Evolutionary conservation across 2,329 filamentous ascomycete species (phyloP).

Genomic region (Clonostachys sp.): DNA sequence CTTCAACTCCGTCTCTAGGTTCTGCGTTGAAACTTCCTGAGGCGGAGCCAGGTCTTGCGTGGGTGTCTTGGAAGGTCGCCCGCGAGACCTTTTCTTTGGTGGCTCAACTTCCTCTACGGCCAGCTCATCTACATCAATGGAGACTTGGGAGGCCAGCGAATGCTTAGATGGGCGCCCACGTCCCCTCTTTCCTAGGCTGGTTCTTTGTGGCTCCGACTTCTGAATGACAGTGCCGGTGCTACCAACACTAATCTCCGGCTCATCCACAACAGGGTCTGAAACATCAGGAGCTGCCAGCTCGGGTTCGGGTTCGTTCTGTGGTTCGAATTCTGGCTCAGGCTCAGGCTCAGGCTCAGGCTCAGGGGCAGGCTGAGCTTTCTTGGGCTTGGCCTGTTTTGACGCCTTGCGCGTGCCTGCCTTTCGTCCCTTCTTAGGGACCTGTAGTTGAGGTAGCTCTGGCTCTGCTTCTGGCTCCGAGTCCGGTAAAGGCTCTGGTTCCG

Average conservation of each 20-base stretch:
- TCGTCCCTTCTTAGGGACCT: constrained; percentile 48
- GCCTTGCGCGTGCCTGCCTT: constrained; percentile 46
- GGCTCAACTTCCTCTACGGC: constrained; percentile 1
- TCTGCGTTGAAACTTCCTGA: no score
- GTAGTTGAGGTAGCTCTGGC: constrained; percentile 22
- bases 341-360: constrained; percentile 6
- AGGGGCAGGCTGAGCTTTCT: constrained; percentile 21
- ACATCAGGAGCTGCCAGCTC: constrained; percentile 15
- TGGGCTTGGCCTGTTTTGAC: constrained; percentile 45
- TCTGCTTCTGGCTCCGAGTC: constrained; percentile 7
- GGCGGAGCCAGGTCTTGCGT: background rate
- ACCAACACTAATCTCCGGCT: constrained; percentile 29
- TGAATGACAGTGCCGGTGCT: constrained; percentile 37
- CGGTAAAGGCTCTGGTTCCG: constrained; percentile 6
- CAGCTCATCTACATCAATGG: constrained; percentile 1
- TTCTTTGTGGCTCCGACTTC: constrained; percentile 14
- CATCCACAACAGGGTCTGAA: constrained; percentile 7
- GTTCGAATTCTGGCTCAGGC: constrained; percentile 10
- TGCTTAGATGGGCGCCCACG: constrained; percentile 11
- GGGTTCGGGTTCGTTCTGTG: constrained; percentile 6
- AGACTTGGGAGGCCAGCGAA: constrained; percentile 1
- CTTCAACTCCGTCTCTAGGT: background rate
- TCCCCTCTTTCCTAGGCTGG: constrained; percentile 12
- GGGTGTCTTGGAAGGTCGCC: background rate
- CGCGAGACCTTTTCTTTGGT: background rate